Conservation (phyloP, 1,139 yeast species). For the Yamadazyma buinensis region DNA sequence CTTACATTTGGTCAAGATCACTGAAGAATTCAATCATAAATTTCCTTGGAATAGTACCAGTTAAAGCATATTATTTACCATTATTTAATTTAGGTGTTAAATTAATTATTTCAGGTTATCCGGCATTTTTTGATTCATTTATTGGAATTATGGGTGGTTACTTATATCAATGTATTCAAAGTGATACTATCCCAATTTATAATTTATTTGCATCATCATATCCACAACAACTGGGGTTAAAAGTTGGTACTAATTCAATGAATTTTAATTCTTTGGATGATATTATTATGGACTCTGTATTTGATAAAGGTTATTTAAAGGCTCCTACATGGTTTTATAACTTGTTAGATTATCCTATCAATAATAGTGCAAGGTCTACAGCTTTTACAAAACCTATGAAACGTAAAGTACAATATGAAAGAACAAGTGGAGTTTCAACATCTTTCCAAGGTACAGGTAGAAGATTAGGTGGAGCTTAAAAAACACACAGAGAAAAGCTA, state of each 20-base stretch:
- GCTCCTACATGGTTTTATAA: conserved; percentile 40
- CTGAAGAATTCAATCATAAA: conserved; percentile 49
- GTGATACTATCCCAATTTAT: conserved; percentile 45
- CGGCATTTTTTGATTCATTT: conserved; percentile 35
- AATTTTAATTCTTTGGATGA: conserved; percentile 11
- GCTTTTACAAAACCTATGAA: conserved; percentile 19
- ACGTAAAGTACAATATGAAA: background rate
- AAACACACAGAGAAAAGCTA: too few relatives aligned
- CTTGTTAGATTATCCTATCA: conserved; percentile 28
- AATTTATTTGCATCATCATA: conserved; percentile 46
- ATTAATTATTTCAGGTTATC: conserved; percentile 40
- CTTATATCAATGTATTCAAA: conserved; percentile 56
- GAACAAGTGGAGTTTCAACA: conserved; percentile 17
- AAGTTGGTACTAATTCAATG: conserved; percentile 28
- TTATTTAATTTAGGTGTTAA: conserved; percentile 49
- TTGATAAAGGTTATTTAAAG: conserved; percentile 41
- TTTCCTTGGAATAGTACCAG: conserved; percentile 51
- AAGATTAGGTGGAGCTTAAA: conserved; percentile 24
- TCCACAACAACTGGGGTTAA: conserved; percentile 4
- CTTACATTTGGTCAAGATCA: conserved; percentile 58
- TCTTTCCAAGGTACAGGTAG: conserved; percentile 33
- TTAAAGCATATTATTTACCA: conserved; percentile 58
- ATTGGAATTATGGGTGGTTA: conserved; percentile 55
- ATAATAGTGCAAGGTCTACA: conserved; percentile 25
- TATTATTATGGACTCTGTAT: conserved; percentile 31